phyloP scores from a whole-genome alignment of 192 early-diverging fungal species.

The Coemansia sp. region DNA sequence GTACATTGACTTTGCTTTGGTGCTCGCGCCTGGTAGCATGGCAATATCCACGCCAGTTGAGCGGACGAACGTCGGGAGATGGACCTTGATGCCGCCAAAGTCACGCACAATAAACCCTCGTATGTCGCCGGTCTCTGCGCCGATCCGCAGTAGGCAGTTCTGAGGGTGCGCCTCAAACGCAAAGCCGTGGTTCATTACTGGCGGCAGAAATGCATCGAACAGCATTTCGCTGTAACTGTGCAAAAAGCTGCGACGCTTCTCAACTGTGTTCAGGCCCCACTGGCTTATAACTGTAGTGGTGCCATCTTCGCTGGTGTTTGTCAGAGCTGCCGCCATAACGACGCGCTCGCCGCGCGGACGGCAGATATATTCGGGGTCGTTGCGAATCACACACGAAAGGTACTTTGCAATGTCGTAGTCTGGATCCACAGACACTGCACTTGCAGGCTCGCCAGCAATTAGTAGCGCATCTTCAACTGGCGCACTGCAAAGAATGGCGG shows the following conservation, averaged over 20 bases:
- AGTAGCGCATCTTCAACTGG: constrained; percentile 35
- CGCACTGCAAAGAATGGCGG: constrained; percentile 40
- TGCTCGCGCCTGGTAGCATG: constrained; percentile 56
- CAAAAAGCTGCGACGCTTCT: constrained; percentile 52
- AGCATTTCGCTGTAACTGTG: constrained; percentile 47
- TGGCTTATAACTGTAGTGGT: constrained; percentile 42
- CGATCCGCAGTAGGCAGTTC: constrained; percentile 59
- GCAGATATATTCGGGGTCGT: constrained; percentile 47
- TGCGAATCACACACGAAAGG: constrained; percentile 57
- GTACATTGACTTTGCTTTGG: constrained; percentile 50
- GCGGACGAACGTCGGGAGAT: constrained; percentile 49
- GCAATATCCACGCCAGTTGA: constrained; percentile 53
- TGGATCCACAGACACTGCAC: constrained; percentile 45
- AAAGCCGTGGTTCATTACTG: constrained; percentile 59
- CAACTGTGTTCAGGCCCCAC: constrained; percentile 48
- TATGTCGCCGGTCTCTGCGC: constrained; percentile 48
- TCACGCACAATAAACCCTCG: constrained; percentile 64
- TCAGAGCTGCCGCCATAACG: constrained; percentile 59
- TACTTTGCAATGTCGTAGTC: constrained; percentile 65
- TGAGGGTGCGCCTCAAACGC: constrained; percentile 67
- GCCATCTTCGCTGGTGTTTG: constrained; percentile 45
- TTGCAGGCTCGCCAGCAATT: constrained; percentile 58
- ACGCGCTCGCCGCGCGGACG: constrained; percentile 42
- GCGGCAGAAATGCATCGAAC: constrained; percentile 60
- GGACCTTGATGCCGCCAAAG: constrained; percentile 67